Evolutionary conservation across 345 rosid species (phyloP), one percentile per base, ranked within the genome.

Genomic region (Aurinia saxatilis): DNA sequence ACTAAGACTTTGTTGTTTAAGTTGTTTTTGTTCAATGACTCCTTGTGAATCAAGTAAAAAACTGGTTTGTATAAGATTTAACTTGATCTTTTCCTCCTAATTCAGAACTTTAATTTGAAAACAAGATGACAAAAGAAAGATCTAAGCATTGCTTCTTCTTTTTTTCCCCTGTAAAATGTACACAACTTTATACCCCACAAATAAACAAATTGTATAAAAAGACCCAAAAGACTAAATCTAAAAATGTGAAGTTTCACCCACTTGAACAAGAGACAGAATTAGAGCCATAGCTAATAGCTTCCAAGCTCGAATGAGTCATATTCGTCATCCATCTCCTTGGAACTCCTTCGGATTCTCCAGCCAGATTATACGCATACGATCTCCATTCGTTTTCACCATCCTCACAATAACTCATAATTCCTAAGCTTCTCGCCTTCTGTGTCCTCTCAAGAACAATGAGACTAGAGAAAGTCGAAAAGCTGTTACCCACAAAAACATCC

Each of bases 381-480:
- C 95, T 84, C 99, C 96, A 93, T 42, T 74, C 72, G 6, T 73
- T 76, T 49, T 76, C 80, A 35, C 75, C 70, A 42, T 64, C 66
- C 13, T 76, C 73, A 9, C 97, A 93, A 0, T 75, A 75, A 63
- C 78, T 83, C 45, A 65, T 42, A 14, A 77, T n/a, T 4, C 99
- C 99, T 78, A 71, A 80, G 36, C 75, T 75, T 12, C 75, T 73
- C 66, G 77, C 80, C 76, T 78, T 90, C 52, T 93, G 99, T 5
- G 99, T 87, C 69, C 99, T 81, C 46, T 86, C 95, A 10, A 93
- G 95, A 45, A 71, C 95, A 34, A 93, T 67, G 19, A 93, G 96
- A 77, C 96, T 86, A 6, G 99, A 90, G 76, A 93, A 93, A 2
- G 99, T 93, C 10, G 99, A 93, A 57, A 85, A 90, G 63, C 95